Conservation (phyloP, 2,329 filamentous ascomycete genomes). For the Pseudogymnoascus sp. region DNA sequence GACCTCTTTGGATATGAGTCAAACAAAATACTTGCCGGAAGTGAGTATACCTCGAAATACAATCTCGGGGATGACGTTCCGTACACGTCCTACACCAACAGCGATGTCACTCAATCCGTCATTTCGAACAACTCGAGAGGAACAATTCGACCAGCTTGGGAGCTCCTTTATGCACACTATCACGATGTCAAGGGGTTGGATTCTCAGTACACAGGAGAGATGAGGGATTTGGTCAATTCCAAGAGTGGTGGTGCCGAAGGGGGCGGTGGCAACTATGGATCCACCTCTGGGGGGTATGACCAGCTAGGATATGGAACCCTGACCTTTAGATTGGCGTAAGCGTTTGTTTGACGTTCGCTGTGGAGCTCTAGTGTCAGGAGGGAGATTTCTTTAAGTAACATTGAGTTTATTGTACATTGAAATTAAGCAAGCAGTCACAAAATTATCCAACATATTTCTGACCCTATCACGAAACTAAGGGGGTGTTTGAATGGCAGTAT, state of each 20-base stretch:
- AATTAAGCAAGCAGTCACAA: no score
- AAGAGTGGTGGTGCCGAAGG: constrained; percentile 34
- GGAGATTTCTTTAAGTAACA: not conserved
- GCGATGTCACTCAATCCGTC: constrained; percentile 30
- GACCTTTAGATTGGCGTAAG: constrained; percentile 16
- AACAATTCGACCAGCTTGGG: constrained; percentile 32
- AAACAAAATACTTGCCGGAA: constrained; percentile 32
- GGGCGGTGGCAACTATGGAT: constrained; percentile 38
- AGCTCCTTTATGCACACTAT: constrained; percentile 37
- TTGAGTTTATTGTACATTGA: not conserved
- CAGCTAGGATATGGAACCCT: constrained; percentile 32
- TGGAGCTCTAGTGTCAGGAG: not conserved
- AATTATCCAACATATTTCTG: no score
- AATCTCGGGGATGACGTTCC: constrained; percentile 37
- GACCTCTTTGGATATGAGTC: constrained; percentile 32
- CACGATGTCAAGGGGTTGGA: constrained; percentile 31
- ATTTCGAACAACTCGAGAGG: constrained; percentile 30
- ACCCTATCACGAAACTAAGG: not conserved
- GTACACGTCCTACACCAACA: constrained; percentile 34
- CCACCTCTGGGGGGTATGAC: constrained; percentile 36
- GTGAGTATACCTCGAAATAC: constrained; percentile 36
- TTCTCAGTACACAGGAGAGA: constrained; percentile 32
- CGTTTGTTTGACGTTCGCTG: not conserved
- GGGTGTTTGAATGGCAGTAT: not conserved
- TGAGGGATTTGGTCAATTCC: constrained; percentile 32